Evolutionary conservation across 2,329 filamentous ascomycete genomes (phyloP).

Genomic region (Diaporthe caulivora): DNA sequence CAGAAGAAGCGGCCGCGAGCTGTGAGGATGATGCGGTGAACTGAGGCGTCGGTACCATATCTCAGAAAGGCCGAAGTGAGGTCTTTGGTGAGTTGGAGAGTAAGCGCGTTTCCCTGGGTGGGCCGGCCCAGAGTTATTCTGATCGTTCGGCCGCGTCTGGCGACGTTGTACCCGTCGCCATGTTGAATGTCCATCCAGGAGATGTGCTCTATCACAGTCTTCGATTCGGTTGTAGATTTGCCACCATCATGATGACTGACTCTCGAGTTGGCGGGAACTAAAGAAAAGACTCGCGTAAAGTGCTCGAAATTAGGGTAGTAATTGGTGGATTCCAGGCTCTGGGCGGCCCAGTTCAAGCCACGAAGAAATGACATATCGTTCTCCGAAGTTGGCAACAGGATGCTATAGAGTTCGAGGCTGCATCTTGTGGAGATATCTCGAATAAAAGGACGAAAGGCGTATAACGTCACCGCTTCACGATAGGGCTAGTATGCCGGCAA

Average conservation of each 20-base stretch:
- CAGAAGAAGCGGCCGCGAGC: conserved; percentile 55
- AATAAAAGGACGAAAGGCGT: not conserved
- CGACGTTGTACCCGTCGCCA: not conserved
- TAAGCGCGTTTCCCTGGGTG: conserved; percentile 1
- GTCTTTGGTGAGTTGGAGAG: conserved; percentile 8
- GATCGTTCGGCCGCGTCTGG: conserved; percentile 8
- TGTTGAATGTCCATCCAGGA: not conserved
- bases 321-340: not conserved
- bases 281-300: conserved; percentile 1
- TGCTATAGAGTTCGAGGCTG: not conserved
- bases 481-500: not conserved
- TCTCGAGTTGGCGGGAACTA: not conserved
- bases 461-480: not conserved
- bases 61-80: not conserved
- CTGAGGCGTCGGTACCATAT: not conserved
- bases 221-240: not conserved
- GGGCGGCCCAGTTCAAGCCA: conserved; percentile 13
- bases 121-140: not conserved
- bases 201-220: not conserved
- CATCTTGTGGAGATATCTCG: not conserved
- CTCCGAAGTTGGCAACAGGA: not conserved
- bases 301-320: conserved; percentile 17
- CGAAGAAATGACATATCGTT: not conserved
- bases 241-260: not conserved
- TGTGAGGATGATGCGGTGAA: conserved; percentile 50